Evolutionary conservation across 768 basidiomycete genomes (phyloP), one percentile per base, ranked within the genome.

Genomic region (Auricularia cornea): DNA sequence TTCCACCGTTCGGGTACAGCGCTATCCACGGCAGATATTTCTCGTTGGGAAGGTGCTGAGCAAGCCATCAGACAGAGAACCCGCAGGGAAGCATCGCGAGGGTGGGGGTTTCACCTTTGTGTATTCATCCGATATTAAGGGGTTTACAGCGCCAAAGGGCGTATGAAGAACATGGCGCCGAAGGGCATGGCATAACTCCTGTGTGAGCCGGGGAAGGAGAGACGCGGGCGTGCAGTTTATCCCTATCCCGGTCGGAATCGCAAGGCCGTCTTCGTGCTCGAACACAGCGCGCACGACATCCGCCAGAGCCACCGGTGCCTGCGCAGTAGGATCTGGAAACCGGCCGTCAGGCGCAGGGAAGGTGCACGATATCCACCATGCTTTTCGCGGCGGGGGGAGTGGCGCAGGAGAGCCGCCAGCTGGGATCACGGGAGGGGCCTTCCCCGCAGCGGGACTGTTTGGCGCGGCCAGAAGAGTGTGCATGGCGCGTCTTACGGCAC

Each of bases 301-400:
- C n/a, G 66, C 61, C 18, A 79, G 74, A 2, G 67, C 65, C 28
- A 78, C 44, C 14, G 63, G 66, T 23, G 60, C n/a, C n/a, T 69
- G 3, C 69, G 73, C 26, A 31, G 29, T 41, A 30, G 48, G 41
- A 26, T 61, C 20, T 23, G 61, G 60, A 48, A 51, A 60, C 18
- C 33, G 29, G 8, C 64, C 67, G 18, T 59, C 33, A 29, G 67
- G 66, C n/a, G 64, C 70, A 0, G 86, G 85, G 67, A 83, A 86
- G 6, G 89, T 83, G 32, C 80, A 84, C 59, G 79, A 83, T 63
- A 91, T 83, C 89, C 89, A 92, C 87, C 89, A 92, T 35, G 81
- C 81, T 71, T 90, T 90, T 67, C 64, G 64, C 60, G 57, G 65
- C 65, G 68, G 16, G 30, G 60, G 20, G 68, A 54, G 23, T 69